phyloP scores from a whole-genome alignment of 495 filamentous ascomycete species.

The Podospora pseudocomata region DNA sequence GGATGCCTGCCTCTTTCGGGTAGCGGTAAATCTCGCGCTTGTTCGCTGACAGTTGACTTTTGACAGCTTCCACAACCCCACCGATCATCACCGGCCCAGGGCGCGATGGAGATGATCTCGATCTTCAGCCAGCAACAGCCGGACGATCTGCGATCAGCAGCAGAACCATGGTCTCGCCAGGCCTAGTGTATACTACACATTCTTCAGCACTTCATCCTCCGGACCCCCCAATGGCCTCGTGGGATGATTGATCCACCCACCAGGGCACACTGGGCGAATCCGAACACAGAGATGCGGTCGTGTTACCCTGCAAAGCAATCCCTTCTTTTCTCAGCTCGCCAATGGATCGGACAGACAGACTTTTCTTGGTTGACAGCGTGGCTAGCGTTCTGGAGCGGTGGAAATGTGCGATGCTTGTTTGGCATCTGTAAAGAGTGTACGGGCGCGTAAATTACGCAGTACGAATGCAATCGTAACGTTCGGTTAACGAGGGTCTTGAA shows the following conservation, averaged over 20 bases:
- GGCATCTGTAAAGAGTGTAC: not conserved
- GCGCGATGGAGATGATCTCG: too few species aligned
- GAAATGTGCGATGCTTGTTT: not conserved
- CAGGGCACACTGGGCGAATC: not conserved
- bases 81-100: not conserved
- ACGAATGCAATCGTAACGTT: not conserved
- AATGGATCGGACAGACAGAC: not conserved
- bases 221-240: not conserved
- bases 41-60: not conserved
- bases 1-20: not conserved
- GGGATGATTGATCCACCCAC: not conserved
- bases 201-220: too few species aligned
- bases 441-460: not conserved
- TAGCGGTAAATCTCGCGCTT: not conserved
- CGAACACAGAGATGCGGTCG: not conserved
- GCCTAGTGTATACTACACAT: too few species aligned
- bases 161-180: not conserved
- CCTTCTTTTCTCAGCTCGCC: not conserved
- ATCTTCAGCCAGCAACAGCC: not conserved
- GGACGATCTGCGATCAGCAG: not conserved
- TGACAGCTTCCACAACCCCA: not conserved
- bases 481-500: not conserved
- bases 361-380: constrained; percentile 1
- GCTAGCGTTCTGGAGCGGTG: not conserved
- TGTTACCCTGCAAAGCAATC: not conserved